Base-by-base conservation (phyloP, 1,284 basidiomycete species). In the Heterobasidion irregulare region DNA sequence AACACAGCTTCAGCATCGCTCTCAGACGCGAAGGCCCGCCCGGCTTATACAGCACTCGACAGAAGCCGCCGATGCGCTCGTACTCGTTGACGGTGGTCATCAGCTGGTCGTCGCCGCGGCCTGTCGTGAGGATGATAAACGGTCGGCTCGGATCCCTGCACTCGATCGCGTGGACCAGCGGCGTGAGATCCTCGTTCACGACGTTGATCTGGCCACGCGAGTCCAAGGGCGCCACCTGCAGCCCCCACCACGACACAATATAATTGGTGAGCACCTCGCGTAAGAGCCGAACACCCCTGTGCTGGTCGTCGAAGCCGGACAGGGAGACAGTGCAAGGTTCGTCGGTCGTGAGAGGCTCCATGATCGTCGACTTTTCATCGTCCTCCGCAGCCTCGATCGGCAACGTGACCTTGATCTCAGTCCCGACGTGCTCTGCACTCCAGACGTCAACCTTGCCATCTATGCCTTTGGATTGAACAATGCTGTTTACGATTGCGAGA, bases 401-500 rank as follows among this genome's bases (percentile, higher is more conserved):
- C 68, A 97, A 93, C 0, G 84, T 84, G 47, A 97, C 84, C 61
- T 89, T 89, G 68, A 98, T 94, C 66, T 97, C 94, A 6, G 94
- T 98, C n/a, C 94, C 94, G 52, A 86, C 77, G 19, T 84, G 91
- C 70, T 95, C 93, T 55, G 91, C 84, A 61, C 89, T 92, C 82
- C 85, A 84, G 8, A 94, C 90, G 61, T 94, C 90, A 49, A 92
- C 84, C 65, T 93, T 93, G 56, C 95, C 95, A 51, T 86, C 83
- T 56, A 97, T 84, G 56, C 86, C 89, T 43, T 92, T 86, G 12
- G 92, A 93, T 26, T 84, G 84, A 35, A 96, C 84, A 56, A 94
- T 94, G 63, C 89, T 94, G 75, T 92, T 94, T 66, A 98, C 95
- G 62, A 98, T 98, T 19, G 95, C 94, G 19, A 98, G 82, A n/a